Evolutionary conservation across 257 asterid genomes (phyloP), one percentile per base, ranked within the genome.

Genomic region (Solanum tarijense): DNA sequence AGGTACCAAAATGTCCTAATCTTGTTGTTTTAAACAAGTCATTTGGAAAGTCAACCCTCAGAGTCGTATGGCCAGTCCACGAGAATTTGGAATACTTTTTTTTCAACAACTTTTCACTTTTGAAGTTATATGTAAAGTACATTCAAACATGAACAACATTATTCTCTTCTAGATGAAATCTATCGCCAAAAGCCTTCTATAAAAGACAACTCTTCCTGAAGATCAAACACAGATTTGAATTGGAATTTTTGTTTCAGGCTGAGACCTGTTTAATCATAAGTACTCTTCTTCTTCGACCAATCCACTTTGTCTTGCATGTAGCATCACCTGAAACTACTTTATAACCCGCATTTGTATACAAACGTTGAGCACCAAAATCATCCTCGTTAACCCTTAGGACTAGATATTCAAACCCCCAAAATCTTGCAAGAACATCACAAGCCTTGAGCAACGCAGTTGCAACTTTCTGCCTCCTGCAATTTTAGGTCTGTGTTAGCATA

Each of bases 301-400:
- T 91, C 99, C 98, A 95, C 46, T 92, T 90, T 46, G 93, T 89
- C 90, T 73, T 83, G 97, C 97, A 96, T 27, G 92, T 92, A 82
- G 96, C 91, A 91, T 94, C 99, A 41, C 87, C 87, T 6, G 98
- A 92, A 39, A 94, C 94, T 58, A 96, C 91, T 86, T 78, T 89
- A 87, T 94, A 97, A 34, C 98, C 99, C 6, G 94, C 98, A 35
- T 83, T 92, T 16, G 94, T 36, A 74, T 97, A 96, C 92, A 97
- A 32, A 48, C 90, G 90, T 38, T 86, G 88, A 10, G 98, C 99
- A 27, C 98, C 96, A 55, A 88, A 82, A 71, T 97, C 98, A 86
- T 93, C 98, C 89, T 96, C 98, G 36, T 95, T 94, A 65, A 98
- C 98, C 90, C 98, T 90, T 38, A 95, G 91, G 32, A 88, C 98